Evolutionary conservation across 2,329 filamentous ascomycete species (phyloP), one percentile per base, ranked within the genome.

Genomic region (Calonectria pseudoreteaudii): DNA sequence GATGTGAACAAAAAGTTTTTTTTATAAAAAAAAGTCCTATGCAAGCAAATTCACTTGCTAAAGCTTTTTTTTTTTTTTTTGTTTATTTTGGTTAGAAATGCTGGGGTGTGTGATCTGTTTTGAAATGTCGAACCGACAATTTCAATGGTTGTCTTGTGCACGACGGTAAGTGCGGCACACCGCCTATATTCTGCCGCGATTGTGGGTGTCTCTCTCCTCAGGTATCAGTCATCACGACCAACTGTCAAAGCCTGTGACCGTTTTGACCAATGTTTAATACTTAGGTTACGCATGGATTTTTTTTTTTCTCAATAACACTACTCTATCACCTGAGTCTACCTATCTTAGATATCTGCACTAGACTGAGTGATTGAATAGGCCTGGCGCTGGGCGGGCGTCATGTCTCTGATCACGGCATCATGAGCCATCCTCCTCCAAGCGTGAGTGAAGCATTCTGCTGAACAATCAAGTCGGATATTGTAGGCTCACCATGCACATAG

Each of bases 361-460:
- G 28, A 44, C 52, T 30, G 52, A 16, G 58, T 71, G 70, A 70
- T 52, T 66, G 52, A 26, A 62, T 67, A 60, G 58, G 28, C 31
- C 36, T 36, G 58, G 60, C 28, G 66, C 31, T 66, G 41, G 67
- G 30, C 38, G 70, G 70, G 34, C 62, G 69, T 49, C 70, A 80
- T 80, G 79, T 70, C 38, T 60, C 47, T 60, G 70, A 70, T 74
- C 69, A 69, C 52, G 64, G 62, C 64, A 75, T 71, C 72, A 82
- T 82, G 81, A 81, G 77, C 68, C 80, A 76, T 56, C 80, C 78
- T 68, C 78, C 80, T 66, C 78, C 80, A 70, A 80, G 76, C 47
- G 79, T 81, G 65, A 80, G 75, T 65, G 53, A 60, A 47, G 50
- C 28, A 30, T 20, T 9, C 18, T 38, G 3, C 18, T 13, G 9